Evolutionary conservation across 2,329 filamentous ascomycete genomes (phyloP), one percentile per base, ranked within the genome.

Genomic region (Aspergillus spinulosporus): DNA sequence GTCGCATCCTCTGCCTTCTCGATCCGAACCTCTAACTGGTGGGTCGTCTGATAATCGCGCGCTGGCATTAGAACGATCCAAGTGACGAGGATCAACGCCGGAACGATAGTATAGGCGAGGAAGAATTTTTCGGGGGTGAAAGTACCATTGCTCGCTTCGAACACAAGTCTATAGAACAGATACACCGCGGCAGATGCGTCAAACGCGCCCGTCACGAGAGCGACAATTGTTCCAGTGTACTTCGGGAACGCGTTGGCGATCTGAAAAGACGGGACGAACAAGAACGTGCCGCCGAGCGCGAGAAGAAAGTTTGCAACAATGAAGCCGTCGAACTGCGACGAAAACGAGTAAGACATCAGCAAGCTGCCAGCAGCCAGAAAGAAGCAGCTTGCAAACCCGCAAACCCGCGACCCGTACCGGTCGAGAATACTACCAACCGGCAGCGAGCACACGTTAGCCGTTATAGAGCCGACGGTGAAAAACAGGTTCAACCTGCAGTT

Each of bases 391-490:
- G 86, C 79, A 9, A 92, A 76, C 8, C 89, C 88, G 67, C 89
- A 90, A 4, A 90, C 78, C 45, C 88, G 83, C n/a, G 92, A 92
- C 1, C 92, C 92, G 68, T 84, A 91, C 61, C 86, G 83, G 73
- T 96, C 92, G 11, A 96, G 83, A 28, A 96, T 87, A 4, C 89
- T 89, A 26, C 92, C 92, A 28, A 96, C 86, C 1, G 91, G 89
- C 2, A 96, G 80, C 36, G 92, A 91, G 43, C 87, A 89, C 15
- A 96, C 87, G 66, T 96, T 96, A 44, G 92, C 94, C 7, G 85
- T 88, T 2, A 96, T 92, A 26, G 91, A 92, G 28, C 92, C 91
- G 37, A 92, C 83, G 8, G 90, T 94, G 78, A 96, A 96, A 88
- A 96, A 96, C 65, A 96, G 78, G 69, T 96, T 96, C 56, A 96